Evolutionary conservation across 2,329 filamentous ascomycete species (phyloP).

Genomic region (Myriangium duriaei): DNA sequence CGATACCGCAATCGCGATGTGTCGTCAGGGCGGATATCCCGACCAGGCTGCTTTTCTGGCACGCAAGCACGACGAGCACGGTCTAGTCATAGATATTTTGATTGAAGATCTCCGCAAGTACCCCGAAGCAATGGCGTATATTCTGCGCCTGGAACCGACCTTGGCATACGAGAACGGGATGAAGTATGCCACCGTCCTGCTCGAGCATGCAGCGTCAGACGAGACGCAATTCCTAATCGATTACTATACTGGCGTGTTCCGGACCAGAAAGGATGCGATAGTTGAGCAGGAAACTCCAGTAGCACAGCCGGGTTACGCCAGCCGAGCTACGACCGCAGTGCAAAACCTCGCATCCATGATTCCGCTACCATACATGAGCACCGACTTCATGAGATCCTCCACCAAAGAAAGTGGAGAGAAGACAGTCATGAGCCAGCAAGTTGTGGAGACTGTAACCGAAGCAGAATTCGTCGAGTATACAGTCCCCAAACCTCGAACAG

Average conservation of each 20-base stretch:
- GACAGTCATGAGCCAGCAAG: constrained; percentile 42
- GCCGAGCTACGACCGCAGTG: constrained; percentile 57
- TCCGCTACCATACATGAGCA: constrained; percentile 73
- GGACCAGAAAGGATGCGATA: constrained; percentile 53
- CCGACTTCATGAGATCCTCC: constrained; percentile 44
- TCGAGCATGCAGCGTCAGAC: constrained; percentile 72
- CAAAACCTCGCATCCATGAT: constrained; percentile 77
- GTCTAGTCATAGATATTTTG: constrained; percentile 86
- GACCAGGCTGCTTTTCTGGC: constrained; percentile 94
- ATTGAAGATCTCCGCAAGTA: constrained; percentile 94
- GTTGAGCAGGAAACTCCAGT: constrained; percentile 36
- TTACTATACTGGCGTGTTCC: constrained; percentile 82
- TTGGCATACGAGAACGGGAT: constrained; percentile 79
- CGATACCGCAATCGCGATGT: constrained; percentile 95
- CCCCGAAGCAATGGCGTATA: constrained; percentile 75
- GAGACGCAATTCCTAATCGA: constrained; percentile 84
- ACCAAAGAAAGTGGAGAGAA: constrained; percentile 32
- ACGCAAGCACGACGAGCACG: constrained; percentile 84
- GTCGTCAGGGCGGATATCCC: constrained; percentile 89
- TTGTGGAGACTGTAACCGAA: constrained; percentile 41
- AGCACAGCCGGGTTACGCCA: constrained; percentile 21
- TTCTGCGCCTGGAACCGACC: constrained; percentile 74
- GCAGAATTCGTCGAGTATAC: constrained; percentile 51
- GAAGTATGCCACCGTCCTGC: constrained; percentile 85
- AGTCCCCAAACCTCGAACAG: constrained; percentile 69